Evolutionary conservation across 495 filamentous ascomycete genomes (phyloP).

Genomic region (Penicillium dipodomyicola): DNA sequence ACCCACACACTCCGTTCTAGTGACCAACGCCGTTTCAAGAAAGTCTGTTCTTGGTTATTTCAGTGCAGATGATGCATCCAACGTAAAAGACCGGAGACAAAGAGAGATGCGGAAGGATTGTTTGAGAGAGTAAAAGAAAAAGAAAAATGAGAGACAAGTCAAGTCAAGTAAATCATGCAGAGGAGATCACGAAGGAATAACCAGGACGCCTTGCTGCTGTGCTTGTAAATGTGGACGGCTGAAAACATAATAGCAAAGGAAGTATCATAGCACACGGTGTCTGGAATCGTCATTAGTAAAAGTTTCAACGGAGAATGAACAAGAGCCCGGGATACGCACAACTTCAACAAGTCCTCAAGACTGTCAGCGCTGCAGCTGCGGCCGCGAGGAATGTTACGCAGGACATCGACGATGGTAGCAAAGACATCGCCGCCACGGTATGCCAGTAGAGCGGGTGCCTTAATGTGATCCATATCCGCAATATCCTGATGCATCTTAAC

Average conservation of each 20-base stretch:
- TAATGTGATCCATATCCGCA: slow-evolving; percentile 90
- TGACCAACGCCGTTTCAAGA: slow-evolving; percentile 5
- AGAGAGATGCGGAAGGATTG: neutral
- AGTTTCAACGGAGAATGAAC: neutral
- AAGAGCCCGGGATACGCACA: slow-evolving; percentile 40
- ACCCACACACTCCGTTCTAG: neutral
- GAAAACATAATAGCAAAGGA: slow-evolving; percentile 7
- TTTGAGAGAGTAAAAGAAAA: slow-evolving; percentile 4
- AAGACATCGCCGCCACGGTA: slow-evolving; percentile 90
- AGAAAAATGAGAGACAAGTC: slow-evolving; percentile 8
- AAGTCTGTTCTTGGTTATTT: neutral
- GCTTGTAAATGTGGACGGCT: neutral
- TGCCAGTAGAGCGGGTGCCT: slow-evolving; percentile 83
- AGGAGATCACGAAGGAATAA: slow-evolving; percentile 1
- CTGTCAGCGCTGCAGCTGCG: slow-evolving; percentile 56
- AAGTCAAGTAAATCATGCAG: neutral
- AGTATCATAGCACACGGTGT: slow-evolving; percentile 33
- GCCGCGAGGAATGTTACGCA: slow-evolving; percentile 77
- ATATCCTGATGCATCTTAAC: slow-evolving; percentile 89
- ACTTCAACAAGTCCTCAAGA: slow-evolving; percentile 59
- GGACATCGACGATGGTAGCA: slow-evolving; percentile 80
- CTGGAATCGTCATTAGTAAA: slow-evolving; percentile 20
- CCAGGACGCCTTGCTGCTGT: slow-evolving; percentile 18
- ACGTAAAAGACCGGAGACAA: neutral
- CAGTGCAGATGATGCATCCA: neutral